These are phyloP conservation scores for Coemansia sp. DNA, from an alignment of 192 early-diverging fungal species.

Conservation along the genomic window DNA sequence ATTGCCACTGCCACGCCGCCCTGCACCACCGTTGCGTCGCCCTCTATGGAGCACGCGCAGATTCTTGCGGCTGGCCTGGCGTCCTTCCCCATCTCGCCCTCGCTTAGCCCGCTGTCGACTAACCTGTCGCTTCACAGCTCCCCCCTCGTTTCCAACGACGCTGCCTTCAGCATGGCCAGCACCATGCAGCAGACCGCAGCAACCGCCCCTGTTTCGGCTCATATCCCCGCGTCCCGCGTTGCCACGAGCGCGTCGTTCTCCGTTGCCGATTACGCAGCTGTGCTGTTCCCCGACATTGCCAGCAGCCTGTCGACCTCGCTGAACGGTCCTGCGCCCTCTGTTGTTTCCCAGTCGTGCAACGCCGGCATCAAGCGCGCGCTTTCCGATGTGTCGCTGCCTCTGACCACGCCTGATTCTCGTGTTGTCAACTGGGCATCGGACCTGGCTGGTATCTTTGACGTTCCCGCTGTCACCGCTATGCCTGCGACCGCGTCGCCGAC, in stretches of 20 bases:
- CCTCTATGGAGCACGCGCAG: constrained; percentile 18
- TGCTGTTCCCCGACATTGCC: constrained; percentile 44
- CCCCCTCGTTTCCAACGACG: constrained; percentile 32
- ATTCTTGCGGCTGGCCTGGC: constrained; percentile 18
- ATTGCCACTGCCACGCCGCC: constrained; percentile 39
- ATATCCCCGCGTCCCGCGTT: constrained; percentile 8
- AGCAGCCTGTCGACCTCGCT: constrained; percentile 23
- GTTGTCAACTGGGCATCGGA: constrained; percentile 19
- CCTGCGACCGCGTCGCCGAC: neutral
- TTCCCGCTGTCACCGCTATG: constrained; percentile 5
- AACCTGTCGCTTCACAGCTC: constrained; percentile 34
- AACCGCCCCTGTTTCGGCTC: neutral
- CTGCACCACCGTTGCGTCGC: constrained; percentile 41
- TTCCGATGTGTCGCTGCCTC: constrained; percentile 24
- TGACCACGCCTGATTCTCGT: constrained; percentile 7
- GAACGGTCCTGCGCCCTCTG: constrained; percentile 4
- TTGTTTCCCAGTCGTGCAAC: constrained; percentile 9
- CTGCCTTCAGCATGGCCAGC: constrained; percentile 44
- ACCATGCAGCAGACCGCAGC: constrained; percentile 27
- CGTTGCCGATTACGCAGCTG: constrained; percentile 48
- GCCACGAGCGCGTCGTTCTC: constrained; percentile 15
- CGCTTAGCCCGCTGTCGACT: constrained; percentile 29
- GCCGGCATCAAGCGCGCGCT: constrained; percentile 13
- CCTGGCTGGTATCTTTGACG: constrained; percentile 31
- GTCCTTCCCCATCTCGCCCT: constrained; percentile 14